These are phyloP conservation scores for Coemansia sp. DNA, from an alignment of 192 early-diverging fungal species.

Conservation along the genomic window DNA sequence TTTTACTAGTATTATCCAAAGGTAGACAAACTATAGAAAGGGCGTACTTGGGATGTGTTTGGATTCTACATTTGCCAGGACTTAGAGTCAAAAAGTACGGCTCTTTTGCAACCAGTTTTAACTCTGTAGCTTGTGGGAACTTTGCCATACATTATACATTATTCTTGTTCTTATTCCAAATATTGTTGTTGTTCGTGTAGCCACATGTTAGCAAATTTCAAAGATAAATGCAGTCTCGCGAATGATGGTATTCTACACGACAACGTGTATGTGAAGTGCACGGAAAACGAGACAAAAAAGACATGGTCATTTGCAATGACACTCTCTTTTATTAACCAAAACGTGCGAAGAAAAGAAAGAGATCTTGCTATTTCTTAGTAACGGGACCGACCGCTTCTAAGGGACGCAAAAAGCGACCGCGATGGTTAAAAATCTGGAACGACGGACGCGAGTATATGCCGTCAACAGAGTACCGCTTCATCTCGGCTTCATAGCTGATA, in stretches of 20 bases:
- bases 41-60: neutral
- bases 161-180: no score
- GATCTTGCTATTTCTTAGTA: neutral
- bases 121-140: neutral
- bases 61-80: neutral
- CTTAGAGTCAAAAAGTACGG: neutral
- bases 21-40: neutral
- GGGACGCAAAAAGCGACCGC: conserved; percentile 47
- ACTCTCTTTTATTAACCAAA: neutral
- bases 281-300: no score
- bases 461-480: conserved; percentile 56
- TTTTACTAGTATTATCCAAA: neutral
- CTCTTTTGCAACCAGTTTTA: neutral
- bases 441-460: conserved; percentile 51
- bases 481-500: conserved; percentile 54
- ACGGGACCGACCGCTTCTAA: neutral
- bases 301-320: neutral
- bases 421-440: conserved; percentile 54
- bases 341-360: neutral
- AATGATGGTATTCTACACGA: no score
- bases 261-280: no score
- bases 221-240: no score
- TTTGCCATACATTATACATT: neutral
- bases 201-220: no score
- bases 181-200: no score